A percentile compares a stretch with the other conserved stretches of the same genome.
Evolutionary conservation across 2,329 filamentous ascomycete species (phyloP).

Genomic region (Colletotrichum viniferum): DNA sequence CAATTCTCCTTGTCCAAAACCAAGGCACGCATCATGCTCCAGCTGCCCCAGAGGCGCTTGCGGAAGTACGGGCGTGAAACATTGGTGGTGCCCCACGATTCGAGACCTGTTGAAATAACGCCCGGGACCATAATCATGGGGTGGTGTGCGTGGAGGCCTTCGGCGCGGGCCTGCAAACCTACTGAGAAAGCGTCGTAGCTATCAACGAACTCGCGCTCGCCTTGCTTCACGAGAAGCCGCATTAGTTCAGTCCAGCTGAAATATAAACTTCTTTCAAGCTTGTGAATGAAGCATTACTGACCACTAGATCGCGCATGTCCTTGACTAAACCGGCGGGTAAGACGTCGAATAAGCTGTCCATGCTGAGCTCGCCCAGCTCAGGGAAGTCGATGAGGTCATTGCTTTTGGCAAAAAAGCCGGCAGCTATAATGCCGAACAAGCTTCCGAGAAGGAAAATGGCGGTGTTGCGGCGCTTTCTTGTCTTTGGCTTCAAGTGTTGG

Average conservation of each 20-base stretch:
- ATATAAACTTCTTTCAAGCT: not conserved
- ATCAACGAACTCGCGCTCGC: constrained; percentile 81
- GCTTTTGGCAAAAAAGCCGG: constrained; percentile 86
- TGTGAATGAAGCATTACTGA: constrained; percentile 45
- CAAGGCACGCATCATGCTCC: constrained; percentile 97
- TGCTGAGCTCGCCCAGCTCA: constrained; percentile 72
- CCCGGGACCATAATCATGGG: constrained; percentile 97
- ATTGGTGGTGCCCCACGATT: constrained; percentile 94
- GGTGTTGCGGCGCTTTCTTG: constrained; percentile 75
- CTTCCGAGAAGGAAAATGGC: constrained; percentile 89
- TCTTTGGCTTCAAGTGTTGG: constrained; percentile 44
- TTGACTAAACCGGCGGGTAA: constrained; percentile 84
- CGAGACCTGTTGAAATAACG: constrained; percentile 94
- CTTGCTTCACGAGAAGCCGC: constrained; percentile 58
- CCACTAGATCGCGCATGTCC: constrained; percentile 85
- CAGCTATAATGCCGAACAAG: constrained; percentile 86
- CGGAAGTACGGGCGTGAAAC: constrained; percentile 88
- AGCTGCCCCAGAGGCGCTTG: constrained; percentile 94
- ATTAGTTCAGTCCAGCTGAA: constrained; percentile 12
- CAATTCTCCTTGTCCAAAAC: constrained; percentile 92
- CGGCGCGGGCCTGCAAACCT: constrained; percentile 78
- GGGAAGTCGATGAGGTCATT: constrained; percentile 88
- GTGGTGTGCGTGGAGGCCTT: constrained; percentile 82
- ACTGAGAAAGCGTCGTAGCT: constrained; percentile 95
- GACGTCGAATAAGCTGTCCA: constrained; percentile 86